Evolutionary conservation across 208 protist species (phyloP).

Genomic region (Crithidia expoeki): DNA sequence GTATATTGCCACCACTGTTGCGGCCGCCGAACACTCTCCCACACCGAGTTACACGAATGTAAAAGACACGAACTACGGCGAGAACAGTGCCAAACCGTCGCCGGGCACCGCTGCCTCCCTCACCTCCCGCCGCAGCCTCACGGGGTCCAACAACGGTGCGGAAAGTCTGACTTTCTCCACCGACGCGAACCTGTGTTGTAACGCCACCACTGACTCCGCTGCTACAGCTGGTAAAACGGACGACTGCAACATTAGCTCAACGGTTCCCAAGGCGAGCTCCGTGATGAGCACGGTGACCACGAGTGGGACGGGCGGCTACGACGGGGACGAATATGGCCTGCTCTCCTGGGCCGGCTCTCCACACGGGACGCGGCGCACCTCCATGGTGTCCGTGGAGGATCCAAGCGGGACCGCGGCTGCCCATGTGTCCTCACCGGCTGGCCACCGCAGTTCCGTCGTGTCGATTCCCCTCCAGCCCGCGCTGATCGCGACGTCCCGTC

Average conservation of each 20-base stretch:
- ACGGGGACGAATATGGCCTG: constrained; percentile 28
- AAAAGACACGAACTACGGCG: background rate
- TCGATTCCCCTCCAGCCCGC: constrained; percentile 14
- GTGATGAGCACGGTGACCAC: background rate
- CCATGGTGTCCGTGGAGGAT: constrained; percentile 12
- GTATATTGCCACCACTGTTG: background rate
- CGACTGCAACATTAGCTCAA: background rate
- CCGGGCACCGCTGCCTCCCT: background rate
- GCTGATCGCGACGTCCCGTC: background rate
- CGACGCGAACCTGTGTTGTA: background rate
- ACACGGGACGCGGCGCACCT: constrained; percentile 1
- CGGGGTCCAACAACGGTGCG: background rate
- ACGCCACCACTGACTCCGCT: background rate
- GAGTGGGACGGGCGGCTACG: background rate
- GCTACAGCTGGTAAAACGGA: background rate
- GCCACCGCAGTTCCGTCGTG: constrained; percentile 9
- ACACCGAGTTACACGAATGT: background rate
- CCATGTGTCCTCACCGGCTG: background rate
- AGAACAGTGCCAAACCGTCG: background rate
- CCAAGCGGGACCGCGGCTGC: background rate
- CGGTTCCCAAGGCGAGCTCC: background rate
- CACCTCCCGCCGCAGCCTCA: background rate
- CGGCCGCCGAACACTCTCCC: background rate
- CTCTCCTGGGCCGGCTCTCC: constrained; percentile 9
- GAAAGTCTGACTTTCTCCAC: constrained; percentile 1